Evolutionary conservation across 768 basidiomycete species (phyloP).

Genomic region (Panaeolus cyanescens): DNA sequence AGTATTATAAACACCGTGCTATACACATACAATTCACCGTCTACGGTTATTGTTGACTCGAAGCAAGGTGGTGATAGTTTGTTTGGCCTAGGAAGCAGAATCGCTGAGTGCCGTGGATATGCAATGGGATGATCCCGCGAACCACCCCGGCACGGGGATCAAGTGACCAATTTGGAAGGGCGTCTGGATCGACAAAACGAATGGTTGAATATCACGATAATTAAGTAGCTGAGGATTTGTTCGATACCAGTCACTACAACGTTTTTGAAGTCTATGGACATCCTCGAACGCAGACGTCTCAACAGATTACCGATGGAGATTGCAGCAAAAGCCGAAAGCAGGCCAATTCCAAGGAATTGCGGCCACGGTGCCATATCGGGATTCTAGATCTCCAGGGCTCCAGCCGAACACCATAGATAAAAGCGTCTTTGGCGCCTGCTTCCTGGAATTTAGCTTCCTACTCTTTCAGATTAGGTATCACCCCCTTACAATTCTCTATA

Average conservation of each 20-base stretch:
- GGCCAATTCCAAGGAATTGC: not conserved
- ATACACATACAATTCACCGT: not conserved
- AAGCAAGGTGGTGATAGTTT: not conserved
- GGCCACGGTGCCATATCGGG: conserved; percentile 5
- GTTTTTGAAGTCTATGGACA: not conserved
- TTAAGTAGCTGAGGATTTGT: not conserved
- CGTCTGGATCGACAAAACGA: not conserved
- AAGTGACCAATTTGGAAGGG: not conserved
- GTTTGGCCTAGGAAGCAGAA: not conserved
- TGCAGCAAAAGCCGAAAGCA: not conserved
- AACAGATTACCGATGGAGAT: conserved; percentile 2
- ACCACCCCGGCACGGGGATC: not conserved
- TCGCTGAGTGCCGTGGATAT: not conserved
- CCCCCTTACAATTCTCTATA: not conserved
- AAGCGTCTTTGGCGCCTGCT: conserved; percentile 3
- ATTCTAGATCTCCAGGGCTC: not conserved
- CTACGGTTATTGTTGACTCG: not conserved
- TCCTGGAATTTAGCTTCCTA: conserved; percentile 2
- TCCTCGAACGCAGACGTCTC: conserved; percentile 2
- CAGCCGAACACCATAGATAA: not conserved
- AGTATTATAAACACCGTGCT: not conserved
- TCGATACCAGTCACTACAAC: not conserved
- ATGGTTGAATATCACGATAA: not conserved
- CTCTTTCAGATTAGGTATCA: not conserved
- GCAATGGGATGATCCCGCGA: not conserved